Evolutionary conservation across 148 eudicot species (phyloP).

Genomic region (Rhododendron ovatum): DNA sequence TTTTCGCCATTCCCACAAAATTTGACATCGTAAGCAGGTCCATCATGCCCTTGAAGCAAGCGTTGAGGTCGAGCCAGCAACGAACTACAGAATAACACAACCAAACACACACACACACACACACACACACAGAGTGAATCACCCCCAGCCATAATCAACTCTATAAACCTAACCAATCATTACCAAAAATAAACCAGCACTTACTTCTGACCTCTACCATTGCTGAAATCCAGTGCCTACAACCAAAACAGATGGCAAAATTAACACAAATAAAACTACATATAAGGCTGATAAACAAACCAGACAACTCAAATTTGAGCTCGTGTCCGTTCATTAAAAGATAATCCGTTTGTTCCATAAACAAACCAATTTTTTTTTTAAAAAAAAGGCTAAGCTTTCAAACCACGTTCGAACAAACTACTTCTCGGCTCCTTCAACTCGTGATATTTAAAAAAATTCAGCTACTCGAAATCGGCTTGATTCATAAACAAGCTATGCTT

Average conservation of each 20-base stretch:
- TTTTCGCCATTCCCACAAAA: conserved; percentile 61
- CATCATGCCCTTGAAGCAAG: conserved; percentile 72
- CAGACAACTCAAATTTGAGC: not conserved
- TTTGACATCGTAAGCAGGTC: conserved; percentile 94
- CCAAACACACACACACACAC: not conserved
- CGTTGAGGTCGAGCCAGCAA: conserved; percentile 58
- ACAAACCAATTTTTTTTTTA: not conserved
- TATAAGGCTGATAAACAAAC: not conserved
- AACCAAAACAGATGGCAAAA: not conserved
- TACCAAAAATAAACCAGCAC: conserved; percentile 11
- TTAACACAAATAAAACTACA: not conserved
- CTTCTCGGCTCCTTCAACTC: not conserved
- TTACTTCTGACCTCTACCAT: conserved; percentile 38
- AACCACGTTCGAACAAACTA: not conserved
- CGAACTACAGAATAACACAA: conserved; percentile 25
- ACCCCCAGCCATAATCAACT: not conserved
- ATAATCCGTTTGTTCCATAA: not conserved
- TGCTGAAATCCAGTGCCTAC: conserved; percentile 39
- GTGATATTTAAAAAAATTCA: not conserved
- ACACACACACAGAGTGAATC: not conserved
- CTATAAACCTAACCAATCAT: not conserved
- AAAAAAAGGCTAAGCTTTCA: not conserved
- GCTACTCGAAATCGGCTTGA: not conserved
- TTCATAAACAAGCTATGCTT: not conserved
- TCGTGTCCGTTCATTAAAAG: not conserved